Base-by-base conservation (phyloP, 2,329 filamentous ascomycete species). In the Penicillium crustosum region DNA sequence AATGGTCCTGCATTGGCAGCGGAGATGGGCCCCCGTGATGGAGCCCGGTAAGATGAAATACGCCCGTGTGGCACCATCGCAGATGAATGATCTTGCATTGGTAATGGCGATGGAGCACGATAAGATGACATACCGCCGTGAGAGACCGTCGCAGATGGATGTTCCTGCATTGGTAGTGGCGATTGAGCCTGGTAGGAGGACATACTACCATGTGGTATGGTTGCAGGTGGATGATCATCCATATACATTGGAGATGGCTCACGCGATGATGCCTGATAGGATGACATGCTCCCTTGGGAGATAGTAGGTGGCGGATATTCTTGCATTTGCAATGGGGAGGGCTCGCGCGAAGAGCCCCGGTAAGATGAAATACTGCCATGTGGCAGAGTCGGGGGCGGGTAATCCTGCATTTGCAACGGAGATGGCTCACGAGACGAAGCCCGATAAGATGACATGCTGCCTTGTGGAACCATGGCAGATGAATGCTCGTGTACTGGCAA, bases 251-350 rank as follows among this genome's bases (percentile, higher is more conserved):
- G 68, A 48, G 68, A 67, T 10, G 70, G 62, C 49, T 66, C 65
- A 45, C 64, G 61, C 29, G 68, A 66, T 13, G 63, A 49, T 19
- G 54, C 4, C 10, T 23, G 47, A 19, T 52, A 36, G 52, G 42
- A 17, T 42, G 55, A 48, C 31, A 44, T 38, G 10, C 53, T 31
- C 27, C 57, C 58, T 29, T 56, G 36, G 8, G 52, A 39, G 19
- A 62, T 50, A 4, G 21, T 56, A 3, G 53, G 13, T 12, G 53
- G 53, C 2, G 47, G 27, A 15, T 53, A 48, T 33, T 57, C 77
- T 44, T 80, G 70, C 12, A 78, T 76, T 68, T 57, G 70, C 52
- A 66, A 66, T 5, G 69, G 68, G 31, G 68, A 68, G 6, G 70
- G 62, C 49, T 67, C 65, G 36, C 62, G 62, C 27, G 68, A 66